A percentile compares a stretch with the other conserved stretches of the same genome.
Conservation (phyloP, 208 protist species). For the Porcisia hertigi region DNA sequence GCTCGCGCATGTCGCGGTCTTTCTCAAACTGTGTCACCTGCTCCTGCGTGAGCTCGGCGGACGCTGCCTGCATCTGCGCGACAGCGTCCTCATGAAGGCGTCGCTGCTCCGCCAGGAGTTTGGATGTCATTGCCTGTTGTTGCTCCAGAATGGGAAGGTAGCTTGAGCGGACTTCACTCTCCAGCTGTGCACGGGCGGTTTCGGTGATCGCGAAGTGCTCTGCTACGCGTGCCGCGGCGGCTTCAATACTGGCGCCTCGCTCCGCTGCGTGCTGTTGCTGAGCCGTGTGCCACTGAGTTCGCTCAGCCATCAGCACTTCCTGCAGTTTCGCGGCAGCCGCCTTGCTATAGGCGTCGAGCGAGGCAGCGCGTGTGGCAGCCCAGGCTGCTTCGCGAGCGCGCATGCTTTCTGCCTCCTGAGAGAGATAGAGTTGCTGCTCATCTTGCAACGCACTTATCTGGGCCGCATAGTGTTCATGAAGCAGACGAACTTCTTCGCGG, state of each 20-base stretch:
- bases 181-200: conserved; percentile 8
- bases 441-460: conserved; percentile 5
- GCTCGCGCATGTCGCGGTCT: conserved; percentile 1
- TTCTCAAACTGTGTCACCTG: not conserved
- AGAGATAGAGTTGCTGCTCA: conserved; percentile 1
- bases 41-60: not conserved
- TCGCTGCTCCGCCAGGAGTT: conserved; percentile 17
- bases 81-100: conserved; percentile 9
- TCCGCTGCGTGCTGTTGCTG: not conserved
- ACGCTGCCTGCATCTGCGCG: conserved; percentile 3
- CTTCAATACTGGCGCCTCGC: conserved; percentile 2
- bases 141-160: conserved; percentile 17
- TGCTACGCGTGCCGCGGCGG: conserved; percentile 1
- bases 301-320: conserved; percentile 11
- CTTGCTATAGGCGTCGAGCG: conserved; percentile 18
- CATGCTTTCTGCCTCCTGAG: conserved; percentile 14
- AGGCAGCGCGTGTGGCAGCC: conserved; percentile 13
- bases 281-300: not conserved
- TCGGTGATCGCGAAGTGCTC: conserved; percentile 3
- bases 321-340: conserved; percentile 9
- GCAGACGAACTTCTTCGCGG: conserved; percentile 11
- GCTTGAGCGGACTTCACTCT: conserved; percentile 10
- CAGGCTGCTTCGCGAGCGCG: conserved; percentile 15
- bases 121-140: conserved; percentile 11
- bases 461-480: conserved; percentile 12